Evolutionary conservation across 2,329 filamentous ascomycete species (phyloP), one percentile per base, ranked within the genome.

Genomic region (Plenodomus lindquistii): DNA sequence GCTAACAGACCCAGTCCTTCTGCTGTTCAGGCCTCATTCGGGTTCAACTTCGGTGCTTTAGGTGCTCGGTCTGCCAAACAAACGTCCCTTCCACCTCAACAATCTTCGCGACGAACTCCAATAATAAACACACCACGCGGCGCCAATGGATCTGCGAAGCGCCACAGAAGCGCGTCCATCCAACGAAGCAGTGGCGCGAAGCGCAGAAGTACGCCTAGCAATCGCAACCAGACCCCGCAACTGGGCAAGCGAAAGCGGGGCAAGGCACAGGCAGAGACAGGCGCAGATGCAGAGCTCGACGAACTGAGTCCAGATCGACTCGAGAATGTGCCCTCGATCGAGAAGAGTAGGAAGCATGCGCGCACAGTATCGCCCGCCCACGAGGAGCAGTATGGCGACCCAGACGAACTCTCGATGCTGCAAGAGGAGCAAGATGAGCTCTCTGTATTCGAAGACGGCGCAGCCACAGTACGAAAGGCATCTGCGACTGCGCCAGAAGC

Each of bases 11-110:
- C 47, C 57, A 81, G 78, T 38, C 73, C 75, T 52, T 77, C 77
- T 47, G 74, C 76, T 52, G 46, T 78, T 71, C 60, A 75, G 72
- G 72, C 78, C 3, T 73, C 78, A 53, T 82, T 82, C 57, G 78
- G 76, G 15, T 80, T 82, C 57, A 63, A 55, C 44, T 60, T 66
- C 34, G 62, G 57, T 16, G 59, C 42, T 37, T 52, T 63, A 36
- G 63, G 53, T n/a, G 54, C 54, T 31, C 38, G 50, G 36, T 40
- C 59, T 10, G 34, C 55, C 34, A 68, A 67, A 48, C 67, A 65
- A 44, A 31, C 59, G 15, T 64, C 62, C 9, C 57, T 65, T 13
- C 66, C 67, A 20, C 53, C 63, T 11, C 59, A 50, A 40, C 54
- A 20, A 8, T 63, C 63, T 22, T 55, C 56, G 18, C 60, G 59